phyloP scores from a whole-genome alignment of 2,329 filamentous ascomycete species.

The Lasiodiplodia gonubiensis region DNA sequence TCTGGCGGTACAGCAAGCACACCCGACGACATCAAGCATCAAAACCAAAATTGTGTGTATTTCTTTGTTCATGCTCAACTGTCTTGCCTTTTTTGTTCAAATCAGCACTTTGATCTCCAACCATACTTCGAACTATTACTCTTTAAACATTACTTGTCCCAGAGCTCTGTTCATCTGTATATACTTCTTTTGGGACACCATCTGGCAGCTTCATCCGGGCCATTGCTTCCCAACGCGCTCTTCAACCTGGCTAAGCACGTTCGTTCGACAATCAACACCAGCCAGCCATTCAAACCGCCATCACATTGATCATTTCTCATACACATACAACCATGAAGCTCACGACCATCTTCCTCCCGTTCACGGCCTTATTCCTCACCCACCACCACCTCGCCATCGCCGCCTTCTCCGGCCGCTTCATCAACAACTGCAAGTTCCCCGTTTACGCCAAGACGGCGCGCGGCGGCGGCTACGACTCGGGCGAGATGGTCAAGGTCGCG shows the following conservation, averaged over 20 bases:
- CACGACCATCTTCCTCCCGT: neutral
- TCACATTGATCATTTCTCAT: too few species aligned
- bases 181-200: too few species aligned
- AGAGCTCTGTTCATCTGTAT: too few species aligned
- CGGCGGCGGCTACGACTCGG: slow-evolving; percentile 15
- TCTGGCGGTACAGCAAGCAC: neutral
- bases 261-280: neutral
- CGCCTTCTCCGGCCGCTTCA: neutral
- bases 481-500: neutral
- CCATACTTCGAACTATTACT: neutral
- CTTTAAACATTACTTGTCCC: neutral
- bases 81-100: neutral
- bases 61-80: neutral
- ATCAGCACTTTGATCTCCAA: neutral
- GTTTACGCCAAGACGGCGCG: slow-evolving; percentile 15
- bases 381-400: neutral
- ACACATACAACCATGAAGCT: neutral
- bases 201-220: too few species aligned
- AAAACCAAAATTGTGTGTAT: neutral
- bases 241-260: neutral
- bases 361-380: neutral
- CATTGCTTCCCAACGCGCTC: too few species aligned
- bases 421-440: slow-evolving; percentile 17
- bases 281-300: too few species aligned
- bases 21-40: neutral